Conservation (phyloP, 371 early-diverging fungal genomes). For the Lichtheimia ramosa region DNA sequence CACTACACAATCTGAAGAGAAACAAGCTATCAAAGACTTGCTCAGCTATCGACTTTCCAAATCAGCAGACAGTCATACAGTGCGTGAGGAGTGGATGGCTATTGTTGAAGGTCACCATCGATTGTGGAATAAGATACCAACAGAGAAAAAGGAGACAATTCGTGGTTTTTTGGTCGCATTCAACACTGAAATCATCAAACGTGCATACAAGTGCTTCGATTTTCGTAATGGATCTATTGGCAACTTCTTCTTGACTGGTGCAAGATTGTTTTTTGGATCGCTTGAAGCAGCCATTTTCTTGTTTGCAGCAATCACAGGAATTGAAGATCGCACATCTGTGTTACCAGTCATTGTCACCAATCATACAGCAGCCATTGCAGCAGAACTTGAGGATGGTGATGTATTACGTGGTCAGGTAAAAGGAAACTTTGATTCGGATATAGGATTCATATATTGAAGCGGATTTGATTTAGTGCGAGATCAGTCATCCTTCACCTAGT, state of each 20-base stretch:
- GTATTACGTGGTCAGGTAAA: conserved; percentile 51
- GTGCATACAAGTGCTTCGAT: conserved; percentile 65
- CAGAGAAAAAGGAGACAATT: conserved; percentile 66
- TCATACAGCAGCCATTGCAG: conserved; percentile 62
- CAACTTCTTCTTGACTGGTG: conserved; percentile 76
- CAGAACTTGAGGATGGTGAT: conserved; percentile 54
- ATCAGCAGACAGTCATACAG: conserved; percentile 39
- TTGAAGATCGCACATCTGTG: conserved; percentile 57
- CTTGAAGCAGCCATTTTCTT: conserved; percentile 70
- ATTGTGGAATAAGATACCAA: conserved; percentile 57
- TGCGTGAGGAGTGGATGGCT: conserved; percentile 61
- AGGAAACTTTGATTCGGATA: background rate
- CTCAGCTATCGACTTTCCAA: conserved; percentile 64
- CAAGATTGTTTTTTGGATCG: conserved; percentile 66
- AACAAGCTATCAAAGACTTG: conserved; percentile 59
- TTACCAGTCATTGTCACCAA: conserved; percentile 65
- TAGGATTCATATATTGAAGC: no score
- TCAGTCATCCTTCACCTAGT: conserved; percentile 30
- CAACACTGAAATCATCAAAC: conserved; percentile 65
- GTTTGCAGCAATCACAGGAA: conserved; percentile 62
- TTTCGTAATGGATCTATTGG: conserved; percentile 75
- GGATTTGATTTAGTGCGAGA: conserved; percentile 52
- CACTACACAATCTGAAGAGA: conserved; percentile 17
- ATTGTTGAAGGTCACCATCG: conserved; percentile 69
- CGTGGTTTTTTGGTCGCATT: conserved; percentile 70